Conservation (phyloP, 2,329 filamentous ascomycete species). For the Phialocephala subalpina region DNA sequence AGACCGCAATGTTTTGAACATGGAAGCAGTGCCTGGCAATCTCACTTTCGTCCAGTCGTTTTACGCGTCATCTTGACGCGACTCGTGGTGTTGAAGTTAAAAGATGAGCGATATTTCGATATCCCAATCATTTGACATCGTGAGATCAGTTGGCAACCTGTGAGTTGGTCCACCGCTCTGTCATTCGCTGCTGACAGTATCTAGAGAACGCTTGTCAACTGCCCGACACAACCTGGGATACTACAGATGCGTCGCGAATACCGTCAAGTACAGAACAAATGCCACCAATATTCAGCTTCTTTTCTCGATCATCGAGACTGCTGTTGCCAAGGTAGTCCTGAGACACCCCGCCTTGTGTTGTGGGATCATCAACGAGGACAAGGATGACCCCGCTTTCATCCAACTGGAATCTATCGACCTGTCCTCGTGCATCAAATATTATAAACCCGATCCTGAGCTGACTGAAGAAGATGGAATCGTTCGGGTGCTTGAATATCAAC, state of each 20-base stretch:
- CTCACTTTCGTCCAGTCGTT: background rate
- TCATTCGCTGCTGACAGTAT: slow-evolving; percentile 5
- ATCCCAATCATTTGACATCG: slow-evolving; percentile 10
- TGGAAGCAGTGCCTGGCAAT: background rate
- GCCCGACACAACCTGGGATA: slow-evolving; percentile 29
- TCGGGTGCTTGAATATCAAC: slow-evolving; percentile 45
- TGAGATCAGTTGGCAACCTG: slow-evolving; percentile 29
- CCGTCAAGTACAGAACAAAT: slow-evolving; percentile 55
- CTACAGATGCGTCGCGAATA: slow-evolving; percentile 51
- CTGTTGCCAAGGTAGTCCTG: slow-evolving; percentile 50
- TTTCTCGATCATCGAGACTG: slow-evolving; percentile 45
- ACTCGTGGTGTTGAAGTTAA: background rate
- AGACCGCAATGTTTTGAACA: background rate
- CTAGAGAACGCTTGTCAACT: slow-evolving; percentile 33
- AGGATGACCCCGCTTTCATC: slow-evolving; percentile 53
- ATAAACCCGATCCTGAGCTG: slow-evolving; percentile 31
- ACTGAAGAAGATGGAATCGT: slow-evolving; percentile 44
- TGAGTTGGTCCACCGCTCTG: slow-evolving; percentile 15
- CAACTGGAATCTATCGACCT: slow-evolving; percentile 54
- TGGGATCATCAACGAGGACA: slow-evolving; percentile 56
- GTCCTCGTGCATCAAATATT: slow-evolving; percentile 50
- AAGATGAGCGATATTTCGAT: background rate
- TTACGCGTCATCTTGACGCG: background rate
- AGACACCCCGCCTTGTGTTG: slow-evolving; percentile 57
- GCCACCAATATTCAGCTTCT: slow-evolving; percentile 29